Conservation (phyloP, 768 basidiomycete genomes). For the Mycena haematopus region DNA sequence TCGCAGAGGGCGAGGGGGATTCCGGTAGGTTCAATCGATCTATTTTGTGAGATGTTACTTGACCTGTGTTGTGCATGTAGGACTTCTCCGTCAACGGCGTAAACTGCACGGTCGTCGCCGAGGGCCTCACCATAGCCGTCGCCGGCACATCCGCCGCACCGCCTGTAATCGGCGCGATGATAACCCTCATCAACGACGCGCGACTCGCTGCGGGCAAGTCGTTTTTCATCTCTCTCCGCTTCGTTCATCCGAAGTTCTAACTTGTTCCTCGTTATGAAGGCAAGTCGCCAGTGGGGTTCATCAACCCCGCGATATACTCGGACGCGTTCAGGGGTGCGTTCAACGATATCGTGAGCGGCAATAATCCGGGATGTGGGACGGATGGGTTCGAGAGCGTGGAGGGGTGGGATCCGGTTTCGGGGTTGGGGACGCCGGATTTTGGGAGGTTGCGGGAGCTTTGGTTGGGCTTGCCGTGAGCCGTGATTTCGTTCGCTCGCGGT, state of each 20-base stretch:
- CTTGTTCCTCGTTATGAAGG: no score
- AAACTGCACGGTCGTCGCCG: neutral
- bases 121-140: slow-evolving; percentile 7
- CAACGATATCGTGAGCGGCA: slow-evolving; percentile 48
- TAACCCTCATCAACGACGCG: slow-evolving; percentile 49
- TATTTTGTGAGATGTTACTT: neutral
- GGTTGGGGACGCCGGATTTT: slow-evolving; percentile 7
- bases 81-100: slow-evolving; percentile 2
- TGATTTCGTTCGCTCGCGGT: no score
- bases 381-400: slow-evolving; percentile 42
- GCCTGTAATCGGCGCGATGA: slow-evolving; percentile 39
- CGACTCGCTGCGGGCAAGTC: slow-evolving; percentile 41
- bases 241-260: no score
- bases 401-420: slow-evolving; percentile 51
- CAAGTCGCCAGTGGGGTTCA: slow-evolving; percentile 41
- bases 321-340: slow-evolving; percentile 38
- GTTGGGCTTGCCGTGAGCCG: neutral
- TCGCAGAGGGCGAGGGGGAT: neutral
- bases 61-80: neutral
- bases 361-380: slow-evolving; percentile 48
- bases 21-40: neutral
- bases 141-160: slow-evolving; percentile 43
- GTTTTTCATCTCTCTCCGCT: no score
- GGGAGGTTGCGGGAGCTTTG: neutral
- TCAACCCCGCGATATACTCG: slow-evolving; percentile 52